phyloP scores from a whole-genome alignment of 805 yeast species.

The Kuraishia borneana region DNA sequence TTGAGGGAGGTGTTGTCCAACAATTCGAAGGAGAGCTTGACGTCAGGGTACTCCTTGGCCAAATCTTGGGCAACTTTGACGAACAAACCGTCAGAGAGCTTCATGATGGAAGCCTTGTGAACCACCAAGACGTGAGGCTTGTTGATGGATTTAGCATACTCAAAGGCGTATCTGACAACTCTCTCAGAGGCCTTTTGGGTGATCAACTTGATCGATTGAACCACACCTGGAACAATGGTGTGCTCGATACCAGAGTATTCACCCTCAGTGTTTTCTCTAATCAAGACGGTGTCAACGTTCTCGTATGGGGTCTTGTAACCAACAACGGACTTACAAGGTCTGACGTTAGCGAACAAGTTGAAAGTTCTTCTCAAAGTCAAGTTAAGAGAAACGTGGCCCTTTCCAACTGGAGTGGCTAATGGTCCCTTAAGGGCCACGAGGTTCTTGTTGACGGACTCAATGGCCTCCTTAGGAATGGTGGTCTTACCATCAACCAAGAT shows the following conservation, averaged over 20 bases:
- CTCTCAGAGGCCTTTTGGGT: slow-evolving; percentile 94
- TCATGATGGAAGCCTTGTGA: slow-evolving; percentile 98
- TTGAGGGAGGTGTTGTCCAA: slow-evolving; percentile 92
- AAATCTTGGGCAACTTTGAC: slow-evolving; percentile 84
- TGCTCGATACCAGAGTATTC: slow-evolving; percentile 99
- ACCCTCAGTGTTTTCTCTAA: slow-evolving; percentile 99
- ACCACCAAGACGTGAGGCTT: slow-evolving; percentile 88
- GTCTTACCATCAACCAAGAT: slow-evolving; percentile 85
- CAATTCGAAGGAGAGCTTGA: slow-evolving; percentile 72
- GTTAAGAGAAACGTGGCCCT: slow-evolving; percentile 96
- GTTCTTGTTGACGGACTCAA: slow-evolving; percentile 85
- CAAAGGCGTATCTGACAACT: slow-evolving; percentile 94
- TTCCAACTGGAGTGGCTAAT: slow-evolving; percentile 96
- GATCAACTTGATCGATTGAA: slow-evolving; percentile 94
- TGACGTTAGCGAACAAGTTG: slow-evolving; percentile 90
- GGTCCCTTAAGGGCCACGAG: slow-evolving; percentile 97
- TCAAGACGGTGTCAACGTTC: slow-evolving; percentile 87
- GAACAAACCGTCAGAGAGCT: slow-evolving; percentile 95
- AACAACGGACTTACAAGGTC: slow-evolving; percentile 89
- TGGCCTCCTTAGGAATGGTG: slow-evolving; percentile 85
- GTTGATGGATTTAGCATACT: slow-evolving; percentile 82
- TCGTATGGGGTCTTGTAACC: slow-evolving; percentile 90
- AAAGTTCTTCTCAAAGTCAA: slow-evolving; percentile 96
- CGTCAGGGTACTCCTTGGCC: slow-evolving; percentile 85
- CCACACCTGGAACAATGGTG: slow-evolving; percentile 96